Conservation (phyloP, 148 eudicot species). For the Camellia japonica region DNA sequence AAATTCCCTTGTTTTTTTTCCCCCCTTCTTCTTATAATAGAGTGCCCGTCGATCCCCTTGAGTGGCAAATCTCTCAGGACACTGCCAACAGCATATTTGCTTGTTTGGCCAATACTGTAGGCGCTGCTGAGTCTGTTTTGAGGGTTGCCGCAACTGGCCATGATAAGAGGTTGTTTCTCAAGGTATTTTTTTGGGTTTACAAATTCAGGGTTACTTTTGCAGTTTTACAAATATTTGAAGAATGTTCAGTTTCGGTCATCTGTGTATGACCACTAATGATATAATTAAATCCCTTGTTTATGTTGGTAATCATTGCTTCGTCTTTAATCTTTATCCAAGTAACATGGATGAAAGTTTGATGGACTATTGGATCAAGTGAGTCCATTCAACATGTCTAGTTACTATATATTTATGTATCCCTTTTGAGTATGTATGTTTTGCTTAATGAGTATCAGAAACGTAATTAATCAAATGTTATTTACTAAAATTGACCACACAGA, state of each 20-base stretch:
- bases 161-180: slow-evolving; percentile 80
- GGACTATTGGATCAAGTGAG: neutral
- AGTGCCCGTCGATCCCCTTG: slow-evolving; percentile 96
- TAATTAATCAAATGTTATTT: no score
- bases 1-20: neutral
- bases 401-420: no score
- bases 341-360: neutral
- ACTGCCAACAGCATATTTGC: slow-evolving; percentile 73
- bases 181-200: slow-evolving; percentile 35
- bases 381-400: no score
- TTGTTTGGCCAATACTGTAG: slow-evolving; percentile 86
- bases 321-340: neutral
- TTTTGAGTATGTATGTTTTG: no score
- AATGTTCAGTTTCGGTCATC: neutral
- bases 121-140: slow-evolving; percentile 97
- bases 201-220: neutral
- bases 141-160: slow-evolving; percentile 97
- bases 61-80: slow-evolving; percentile 96
- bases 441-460: no score
- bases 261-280: neutral
- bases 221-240: neutral
- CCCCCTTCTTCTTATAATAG: slow-evolving; percentile 30
- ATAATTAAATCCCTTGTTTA: neutral
- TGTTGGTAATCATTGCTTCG: neutral
- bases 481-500: no score